Base-by-base conservation (phyloP, 352 stramenopile species). In the Phytophthora pinifolia region DNA sequence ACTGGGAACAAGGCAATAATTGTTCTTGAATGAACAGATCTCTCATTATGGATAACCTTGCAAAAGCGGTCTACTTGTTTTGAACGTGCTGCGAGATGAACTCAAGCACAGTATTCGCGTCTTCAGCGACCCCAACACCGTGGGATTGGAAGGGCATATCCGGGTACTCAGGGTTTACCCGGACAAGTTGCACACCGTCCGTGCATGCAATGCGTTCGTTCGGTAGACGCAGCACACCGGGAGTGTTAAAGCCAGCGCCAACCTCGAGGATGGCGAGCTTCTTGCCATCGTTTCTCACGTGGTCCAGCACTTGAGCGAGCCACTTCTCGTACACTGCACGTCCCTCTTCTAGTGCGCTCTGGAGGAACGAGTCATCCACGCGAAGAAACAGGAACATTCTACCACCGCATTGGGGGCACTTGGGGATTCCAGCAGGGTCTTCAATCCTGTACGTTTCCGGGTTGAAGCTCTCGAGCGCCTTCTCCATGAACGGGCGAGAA, bases 221-320 rank as follows among this genome's bases (percentile, higher is more conserved):
- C 1, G 79, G 79, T 13, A 86, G 53, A 1, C 79, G 70, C 10
- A 88, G 43, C 10, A 92, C 76, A 2, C 61, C 74, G 0, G 79
- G 82, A 1, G 82, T 92, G 51, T 89, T 92, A 59, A 87, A 89
- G 4, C 82, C 77, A 30, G 71, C 77, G 15, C 82, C 82, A 31
- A 92, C 54, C 45, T 92, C 79, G 12, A 89, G 65, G 14, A 89
- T 79, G 13, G 73, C 79, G 31, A 92, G 74, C 31, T 84, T 89
- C 55, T 82, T 86, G 31, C 52, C 49, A 6, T 72, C 39, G 5
- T 60, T 55, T 38, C 46, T 51, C 34, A 85, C 76, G 1, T 65
- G 35, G 2, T 70, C 35, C 15, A 80, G 25, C 12, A 64, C 63
- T 3, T 59, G 12, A 14, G 47, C 41, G 13, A 81, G 61, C 75